phyloP scores from a whole-genome alignment of 257 asterid genomes.

The Leonotis leonurus region DNA sequence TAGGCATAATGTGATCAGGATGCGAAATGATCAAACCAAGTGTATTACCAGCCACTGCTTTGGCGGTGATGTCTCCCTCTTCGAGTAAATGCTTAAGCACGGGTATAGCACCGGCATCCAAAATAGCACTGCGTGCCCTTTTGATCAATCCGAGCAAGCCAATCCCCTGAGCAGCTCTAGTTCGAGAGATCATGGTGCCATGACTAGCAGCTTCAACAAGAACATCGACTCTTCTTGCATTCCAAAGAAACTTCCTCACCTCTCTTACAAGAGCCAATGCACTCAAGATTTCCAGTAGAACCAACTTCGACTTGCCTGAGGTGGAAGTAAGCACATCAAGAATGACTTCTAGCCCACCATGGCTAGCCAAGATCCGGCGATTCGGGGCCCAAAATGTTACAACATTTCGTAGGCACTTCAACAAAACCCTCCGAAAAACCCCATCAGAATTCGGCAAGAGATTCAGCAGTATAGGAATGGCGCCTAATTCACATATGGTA shows the following conservation, averaged over 20 bases:
- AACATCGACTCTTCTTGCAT: slow-evolving; percentile 25
- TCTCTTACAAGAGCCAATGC: slow-evolving; percentile 52
- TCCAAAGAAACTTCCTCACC: slow-evolving; percentile 41
- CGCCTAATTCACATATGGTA: slow-evolving; percentile 42
- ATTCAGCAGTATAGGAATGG: slow-evolving; percentile 35
- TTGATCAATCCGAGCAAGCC: slow-evolving; percentile 50
- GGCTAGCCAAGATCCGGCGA: slow-evolving; percentile 27
- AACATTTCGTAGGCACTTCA: slow-evolving; percentile 50
- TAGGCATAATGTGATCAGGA: slow-evolving; percentile 36
- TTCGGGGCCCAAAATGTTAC: slow-evolving; percentile 32
- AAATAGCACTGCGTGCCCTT: slow-evolving; percentile 34
- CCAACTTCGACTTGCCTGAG: slow-evolving; percentile 24
- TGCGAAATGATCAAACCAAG: slow-evolving; percentile 56
- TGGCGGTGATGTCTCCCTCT: slow-evolving; percentile 34
- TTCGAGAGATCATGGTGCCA: slow-evolving; percentile 53
- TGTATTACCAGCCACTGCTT: slow-evolving; percentile 49
- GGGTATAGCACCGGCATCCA: slow-evolving; percentile 32
- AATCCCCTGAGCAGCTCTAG: slow-evolving; percentile 62
- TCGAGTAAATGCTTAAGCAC: slow-evolving; percentile 37
- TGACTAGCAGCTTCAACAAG: slow-evolving; percentile 46
- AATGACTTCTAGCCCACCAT: slow-evolving; percentile 42
- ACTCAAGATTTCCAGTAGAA: slow-evolving; percentile 48
- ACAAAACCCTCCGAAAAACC: slow-evolving; percentile 24
- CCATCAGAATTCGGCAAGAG: slow-evolving; percentile 33
- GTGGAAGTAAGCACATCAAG: slow-evolving; percentile 26